Conservation (phyloP, 371 early-diverging fungal genomes). For the Syncephalastrum racemosum region DNA sequence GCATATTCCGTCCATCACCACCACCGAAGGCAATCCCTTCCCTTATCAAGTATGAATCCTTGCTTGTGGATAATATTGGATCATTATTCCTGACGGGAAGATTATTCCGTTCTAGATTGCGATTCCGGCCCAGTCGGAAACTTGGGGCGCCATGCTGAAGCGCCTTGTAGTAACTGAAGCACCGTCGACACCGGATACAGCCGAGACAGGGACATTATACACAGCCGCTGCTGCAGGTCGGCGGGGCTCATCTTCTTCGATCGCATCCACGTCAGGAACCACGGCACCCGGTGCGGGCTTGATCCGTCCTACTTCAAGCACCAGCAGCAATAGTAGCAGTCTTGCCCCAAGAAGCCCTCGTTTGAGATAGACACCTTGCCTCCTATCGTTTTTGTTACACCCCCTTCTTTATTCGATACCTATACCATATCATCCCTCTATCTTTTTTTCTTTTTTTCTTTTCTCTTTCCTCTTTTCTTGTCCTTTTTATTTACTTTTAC, state of each 20-base stretch:
- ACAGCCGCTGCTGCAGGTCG: constrained; percentile 5
- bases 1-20: constrained; percentile 88
- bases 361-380: neutral
- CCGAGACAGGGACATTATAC: neutral
- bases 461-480: too few relatives aligned
- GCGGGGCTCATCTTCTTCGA: constrained; percentile 1
- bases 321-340: neutral
- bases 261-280: neutral
- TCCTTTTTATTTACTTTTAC: too few relatives aligned
- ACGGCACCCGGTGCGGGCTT: too few relatives aligned
- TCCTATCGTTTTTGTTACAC: too few relatives aligned
- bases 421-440: too few relatives aligned
- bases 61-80: neutral
- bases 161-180: constrained; percentile 41
- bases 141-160: constrained; percentile 48
- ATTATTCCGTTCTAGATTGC: constrained; percentile 29
- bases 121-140: constrained; percentile 35
- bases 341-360: neutral
- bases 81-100: neutral
- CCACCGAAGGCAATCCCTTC: constrained; percentile 79
- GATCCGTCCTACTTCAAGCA: too few relatives aligned
- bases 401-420: too few relatives aligned
- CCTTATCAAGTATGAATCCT: constrained; percentile 71
- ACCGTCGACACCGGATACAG: constrained; percentile 13
- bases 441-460: too few relatives aligned